Conservation (phyloP, 306 rosid species). For the Cucurbita argyrosperma region DNA sequence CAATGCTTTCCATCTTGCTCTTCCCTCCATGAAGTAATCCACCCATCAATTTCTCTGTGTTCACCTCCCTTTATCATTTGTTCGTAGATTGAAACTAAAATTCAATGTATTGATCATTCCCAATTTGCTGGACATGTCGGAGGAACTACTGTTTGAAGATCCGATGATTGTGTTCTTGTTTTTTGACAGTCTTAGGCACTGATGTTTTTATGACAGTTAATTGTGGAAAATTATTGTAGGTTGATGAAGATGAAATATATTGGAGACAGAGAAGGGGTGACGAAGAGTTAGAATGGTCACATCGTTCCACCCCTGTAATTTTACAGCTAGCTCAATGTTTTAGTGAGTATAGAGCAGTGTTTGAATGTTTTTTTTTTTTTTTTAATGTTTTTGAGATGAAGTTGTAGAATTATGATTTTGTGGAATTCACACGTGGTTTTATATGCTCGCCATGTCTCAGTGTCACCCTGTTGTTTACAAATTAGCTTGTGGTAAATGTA, state of each 20-base stretch:
- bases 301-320: constrained; percentile 61
- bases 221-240: constrained; percentile 30
- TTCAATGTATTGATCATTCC: neutral
- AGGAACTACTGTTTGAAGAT: neutral
- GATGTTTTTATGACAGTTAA: neutral
- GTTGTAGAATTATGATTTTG: neutral
- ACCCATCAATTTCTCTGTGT: neutral
- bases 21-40: constrained; percentile 55
- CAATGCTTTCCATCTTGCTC: constrained; percentile 81
- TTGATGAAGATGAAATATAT: constrained; percentile 69
- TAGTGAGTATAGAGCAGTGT: constrained; percentile 35
- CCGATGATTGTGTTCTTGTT: neutral
- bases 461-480: constrained; percentile 11
- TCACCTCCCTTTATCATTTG: neutral
- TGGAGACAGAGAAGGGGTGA: constrained; percentile 53
- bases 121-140: neutral
- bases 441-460: neutral
- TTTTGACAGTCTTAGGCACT: neutral
- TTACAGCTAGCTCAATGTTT: constrained; percentile 72
- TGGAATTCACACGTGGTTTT: neutral
- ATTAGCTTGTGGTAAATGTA: constrained; percentile 29
- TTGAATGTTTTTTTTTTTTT: constrained; percentile 1
- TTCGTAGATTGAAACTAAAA: neutral
- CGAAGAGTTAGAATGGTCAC: constrained; percentile 61
- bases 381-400: neutral